Evolutionary conservation across 2,329 filamentous ascomycete species (phyloP).

Genomic region (Chrysoporthe austroafricana): DNA sequence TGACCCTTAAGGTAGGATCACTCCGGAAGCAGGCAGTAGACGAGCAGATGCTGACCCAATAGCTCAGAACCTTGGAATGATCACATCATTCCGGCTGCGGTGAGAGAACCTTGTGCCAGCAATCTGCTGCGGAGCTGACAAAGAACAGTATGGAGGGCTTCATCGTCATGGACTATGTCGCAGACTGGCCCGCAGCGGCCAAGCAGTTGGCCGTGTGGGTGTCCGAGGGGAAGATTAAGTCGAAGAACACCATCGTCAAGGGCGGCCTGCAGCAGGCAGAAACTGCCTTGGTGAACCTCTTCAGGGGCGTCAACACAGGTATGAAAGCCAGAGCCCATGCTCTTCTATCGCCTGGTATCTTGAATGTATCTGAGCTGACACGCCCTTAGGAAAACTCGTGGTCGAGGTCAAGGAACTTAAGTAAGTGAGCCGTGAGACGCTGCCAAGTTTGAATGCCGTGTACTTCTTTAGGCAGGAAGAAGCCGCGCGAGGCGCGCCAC

Average conservation of each 20-base stretch:
- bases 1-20: slow-evolving; percentile 14
- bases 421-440: neutral
- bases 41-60: slow-evolving; percentile 41
- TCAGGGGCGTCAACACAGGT: slow-evolving; percentile 72
- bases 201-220: slow-evolving; percentile 69
- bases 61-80: slow-evolving; percentile 20
- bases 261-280: slow-evolving; percentile 70
- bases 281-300: slow-evolving; percentile 65
- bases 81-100: slow-evolving; percentile 22
- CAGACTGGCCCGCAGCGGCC: slow-evolving; percentile 60
- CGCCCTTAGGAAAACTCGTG: slow-evolving; percentile 52
- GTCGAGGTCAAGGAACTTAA: slow-evolving; percentile 52
- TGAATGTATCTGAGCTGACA: slow-evolving; percentile 1
- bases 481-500: neutral
- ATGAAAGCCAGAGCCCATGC: neutral
- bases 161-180: slow-evolving; percentile 70
- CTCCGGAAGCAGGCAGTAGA: neutral
- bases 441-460: neutral
- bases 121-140: slow-evolving; percentile 34
- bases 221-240: slow-evolving; percentile 71
- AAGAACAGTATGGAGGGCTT: slow-evolving; percentile 64
- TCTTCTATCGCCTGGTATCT: too few relatives aligned
- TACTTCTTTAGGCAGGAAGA: neutral
- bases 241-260: slow-evolving; percentile 70
- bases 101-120: slow-evolving; percentile 51